Evolutionary conservation across 768 basidiomycete species (phyloP).

Genomic region (Zangia roseola): DNA sequence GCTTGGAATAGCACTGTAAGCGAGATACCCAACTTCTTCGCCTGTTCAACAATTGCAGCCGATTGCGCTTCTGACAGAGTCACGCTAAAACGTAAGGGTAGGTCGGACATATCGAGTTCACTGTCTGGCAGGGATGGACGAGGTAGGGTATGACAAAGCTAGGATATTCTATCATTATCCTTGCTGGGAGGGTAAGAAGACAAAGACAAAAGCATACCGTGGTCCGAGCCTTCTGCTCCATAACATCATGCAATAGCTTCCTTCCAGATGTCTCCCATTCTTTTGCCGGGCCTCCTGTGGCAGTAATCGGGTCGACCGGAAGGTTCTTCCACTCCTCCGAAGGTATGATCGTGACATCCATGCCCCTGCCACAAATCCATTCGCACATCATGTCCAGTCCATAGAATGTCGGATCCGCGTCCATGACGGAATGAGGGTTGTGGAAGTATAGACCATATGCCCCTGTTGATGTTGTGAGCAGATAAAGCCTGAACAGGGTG

Average conservation of each 20-base stretch:
- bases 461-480: slow-evolving; percentile 10
- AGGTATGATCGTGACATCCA: slow-evolving; percentile 10
- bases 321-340: slow-evolving; percentile 28
- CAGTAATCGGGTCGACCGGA: slow-evolving; percentile 26
- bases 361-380: slow-evolving; percentile 20
- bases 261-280: slow-evolving; percentile 18
- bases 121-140: slow-evolving; percentile 3
- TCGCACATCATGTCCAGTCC: slow-evolving; percentile 21
- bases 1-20: slow-evolving; percentile 21
- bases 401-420: slow-evolving; percentile 20
- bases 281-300: slow-evolving; percentile 19
- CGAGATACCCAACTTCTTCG: slow-evolving; percentile 13
- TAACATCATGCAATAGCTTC: slow-evolving; percentile 14
- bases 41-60: slow-evolving; percentile 6
- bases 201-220: slow-evolving; percentile 5
- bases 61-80: slow-evolving; percentile 10
- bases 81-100: slow-evolving; percentile 3
- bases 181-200: not conserved
- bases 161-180: not conserved
- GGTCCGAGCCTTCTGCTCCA: slow-evolving; percentile 1
- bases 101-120: slow-evolving; percentile 8
- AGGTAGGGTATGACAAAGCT: slow-evolving; percentile 5
- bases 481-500: slow-evolving; percentile 6
- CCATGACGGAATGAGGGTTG: slow-evolving; percentile 19
- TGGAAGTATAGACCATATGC: slow-evolving; percentile 26